Evolutionary conservation across 768 basidiomycete species (phyloP).

Genomic region (Trametes sanguinea): DNA sequence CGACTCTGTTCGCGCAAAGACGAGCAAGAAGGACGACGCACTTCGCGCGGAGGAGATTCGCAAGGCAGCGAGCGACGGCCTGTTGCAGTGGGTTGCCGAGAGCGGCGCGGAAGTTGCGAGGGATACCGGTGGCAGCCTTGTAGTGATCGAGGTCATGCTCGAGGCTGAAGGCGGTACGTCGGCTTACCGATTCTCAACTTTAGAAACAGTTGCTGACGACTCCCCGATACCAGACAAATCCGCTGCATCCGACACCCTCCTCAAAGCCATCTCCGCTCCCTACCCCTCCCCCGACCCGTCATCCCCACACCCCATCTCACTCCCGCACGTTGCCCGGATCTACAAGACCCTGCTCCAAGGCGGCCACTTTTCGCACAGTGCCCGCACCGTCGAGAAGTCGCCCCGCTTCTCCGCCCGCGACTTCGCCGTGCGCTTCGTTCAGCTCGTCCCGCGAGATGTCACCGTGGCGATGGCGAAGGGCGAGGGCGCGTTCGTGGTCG

Average conservation of each 20-base stretch:
- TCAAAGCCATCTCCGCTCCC: slow-evolving; percentile 53
- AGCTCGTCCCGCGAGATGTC: slow-evolving; percentile 52
- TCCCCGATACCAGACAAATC: slow-evolving; percentile 61
- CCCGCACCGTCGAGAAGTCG: slow-evolving; percentile 53
- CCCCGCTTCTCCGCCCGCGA: slow-evolving; percentile 55
- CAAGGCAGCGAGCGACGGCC: slow-evolving; percentile 67
- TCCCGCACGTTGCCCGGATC: slow-evolving; percentile 78
- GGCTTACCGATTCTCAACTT: neutral
- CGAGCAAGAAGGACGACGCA: slow-evolving; percentile 79
- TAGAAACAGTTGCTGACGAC: neutral
- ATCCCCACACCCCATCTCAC: slow-evolving; percentile 69
- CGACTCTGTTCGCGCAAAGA: slow-evolving; percentile 63
- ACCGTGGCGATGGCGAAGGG: slow-evolving; percentile 57
- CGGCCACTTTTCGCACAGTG: slow-evolving; percentile 77
- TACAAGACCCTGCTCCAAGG: slow-evolving; percentile 92
- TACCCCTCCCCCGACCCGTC: slow-evolving; percentile 56
- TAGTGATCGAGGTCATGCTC: slow-evolving; percentile 82
- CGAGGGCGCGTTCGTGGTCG: slow-evolving; percentile 74
- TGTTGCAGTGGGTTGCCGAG: slow-evolving; percentile 70
- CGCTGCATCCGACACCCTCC: slow-evolving; percentile 58
- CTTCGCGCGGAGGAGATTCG: slow-evolving; percentile 71
- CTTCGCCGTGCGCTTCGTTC: slow-evolving; percentile 63
- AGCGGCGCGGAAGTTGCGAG: slow-evolving; percentile 62
- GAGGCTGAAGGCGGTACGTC: slow-evolving; percentile 79
- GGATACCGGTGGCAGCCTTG: slow-evolving; percentile 79